These are phyloP conservation scores for Chionographis japonica DNA, from an alignment of 106 monocot genomes.

Conservation along the genomic window DNA sequence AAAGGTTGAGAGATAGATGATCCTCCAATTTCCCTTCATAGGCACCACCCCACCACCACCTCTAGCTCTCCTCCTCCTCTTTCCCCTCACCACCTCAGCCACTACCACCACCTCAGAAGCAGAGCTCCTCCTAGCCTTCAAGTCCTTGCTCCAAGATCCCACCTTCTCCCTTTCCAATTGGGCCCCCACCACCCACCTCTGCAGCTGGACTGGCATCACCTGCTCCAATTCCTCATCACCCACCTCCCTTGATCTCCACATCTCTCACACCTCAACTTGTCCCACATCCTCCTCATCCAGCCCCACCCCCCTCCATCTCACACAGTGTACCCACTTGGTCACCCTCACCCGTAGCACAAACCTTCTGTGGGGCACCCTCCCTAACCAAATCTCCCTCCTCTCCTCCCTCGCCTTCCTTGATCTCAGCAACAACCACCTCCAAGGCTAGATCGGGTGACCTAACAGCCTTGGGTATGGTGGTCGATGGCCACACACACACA, in stretches of 20 bases:
- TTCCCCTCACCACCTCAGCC: no score
- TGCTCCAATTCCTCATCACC: slow-evolving; percentile 31
- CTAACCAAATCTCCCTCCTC: slow-evolving; percentile 46
- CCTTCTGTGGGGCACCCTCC: slow-evolving; percentile 54
- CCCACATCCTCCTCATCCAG: slow-evolving; percentile 49
- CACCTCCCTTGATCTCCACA: slow-evolving; percentile 42
- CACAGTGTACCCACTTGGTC: slow-evolving; percentile 35
- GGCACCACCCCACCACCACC: no score
- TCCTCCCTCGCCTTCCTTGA: slow-evolving; percentile 39
- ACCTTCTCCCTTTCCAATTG: no score
- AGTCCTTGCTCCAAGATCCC: no score
- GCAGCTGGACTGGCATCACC: slow-evolving; percentile 60
- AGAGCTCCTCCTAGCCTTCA: no score
- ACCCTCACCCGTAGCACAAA: slow-evolving; percentile 53
- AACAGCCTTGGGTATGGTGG: no score
- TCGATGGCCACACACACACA: no score
- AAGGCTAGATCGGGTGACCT: slow-evolving; percentile 45
- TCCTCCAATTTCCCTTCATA: no score
- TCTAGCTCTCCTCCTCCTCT: no score
- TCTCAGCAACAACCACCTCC: slow-evolving; percentile 48
- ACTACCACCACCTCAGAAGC: no score
- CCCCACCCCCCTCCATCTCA: slow-evolving; percentile 50
- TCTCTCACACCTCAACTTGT: slow-evolving; percentile 47
- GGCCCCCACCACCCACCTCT: no score
- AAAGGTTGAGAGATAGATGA: no score